Conservation (phyloP, 768 basidiomycete species). For the Mycena filopes region DNA sequence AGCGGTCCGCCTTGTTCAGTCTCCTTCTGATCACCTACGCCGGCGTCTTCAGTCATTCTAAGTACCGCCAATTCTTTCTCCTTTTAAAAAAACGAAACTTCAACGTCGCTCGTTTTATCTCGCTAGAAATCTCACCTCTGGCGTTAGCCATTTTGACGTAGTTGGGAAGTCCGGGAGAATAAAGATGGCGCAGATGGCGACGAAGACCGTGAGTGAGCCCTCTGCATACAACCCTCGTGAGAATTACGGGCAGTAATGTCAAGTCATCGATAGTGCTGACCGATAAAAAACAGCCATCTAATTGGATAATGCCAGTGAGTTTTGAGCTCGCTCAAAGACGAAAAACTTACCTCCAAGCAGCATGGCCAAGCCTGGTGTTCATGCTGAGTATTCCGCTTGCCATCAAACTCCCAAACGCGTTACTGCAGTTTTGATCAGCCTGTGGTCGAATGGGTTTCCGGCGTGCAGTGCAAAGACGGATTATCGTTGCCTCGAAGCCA, state of each 20-base stretch:
- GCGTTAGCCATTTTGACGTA: constrained; percentile 70
- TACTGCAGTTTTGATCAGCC: constrained; percentile 41
- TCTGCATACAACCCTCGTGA: constrained; percentile 38
- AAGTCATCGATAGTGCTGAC: neutral
- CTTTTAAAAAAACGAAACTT: too few relatives aligned
- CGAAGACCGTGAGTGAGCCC: constrained; percentile 69
- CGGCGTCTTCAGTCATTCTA: constrained; percentile 76
- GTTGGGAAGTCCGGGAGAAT: constrained; percentile 87
- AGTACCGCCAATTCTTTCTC: constrained; percentile 70
- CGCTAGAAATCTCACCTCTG: too few relatives aligned
- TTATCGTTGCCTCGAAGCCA: too few relatives aligned
- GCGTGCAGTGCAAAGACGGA: too few relatives aligned
- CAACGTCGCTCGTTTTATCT: too few relatives aligned
- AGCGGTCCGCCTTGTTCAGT: constrained; percentile 48
- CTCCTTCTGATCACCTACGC: constrained; percentile 60
- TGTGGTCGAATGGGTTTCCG: too few relatives aligned
- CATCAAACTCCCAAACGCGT: constrained; percentile 86
- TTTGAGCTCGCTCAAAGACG: neutral
- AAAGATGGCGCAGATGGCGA: constrained; percentile 66
- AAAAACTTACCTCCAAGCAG: constrained; percentile 76
- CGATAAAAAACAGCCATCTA: constrained; percentile 84
- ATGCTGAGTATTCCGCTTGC: constrained; percentile 85
- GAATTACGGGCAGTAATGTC: neutral
- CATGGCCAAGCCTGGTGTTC: constrained; percentile 78
- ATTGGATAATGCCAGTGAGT: neutral